Evolutionary conservation across 371 early-diverging fungal species (phyloP).

Genomic region (Rhizopus microsporus): DNA sequence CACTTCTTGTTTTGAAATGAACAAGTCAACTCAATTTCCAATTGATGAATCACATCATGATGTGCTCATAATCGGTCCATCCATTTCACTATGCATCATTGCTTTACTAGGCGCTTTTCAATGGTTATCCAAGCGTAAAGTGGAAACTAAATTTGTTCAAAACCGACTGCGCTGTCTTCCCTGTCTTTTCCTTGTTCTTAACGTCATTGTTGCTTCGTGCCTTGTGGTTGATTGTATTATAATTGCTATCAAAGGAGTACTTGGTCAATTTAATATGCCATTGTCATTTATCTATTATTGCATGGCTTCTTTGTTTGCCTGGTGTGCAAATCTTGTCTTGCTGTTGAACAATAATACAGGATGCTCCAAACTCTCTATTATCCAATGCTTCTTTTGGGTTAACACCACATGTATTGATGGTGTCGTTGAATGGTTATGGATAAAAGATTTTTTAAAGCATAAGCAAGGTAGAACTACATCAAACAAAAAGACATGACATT

Average conservation of each 20-base stretch:
- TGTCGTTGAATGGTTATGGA: slow-evolving; percentile 42
- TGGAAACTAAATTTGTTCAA: background rate
- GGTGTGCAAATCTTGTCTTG: background rate
- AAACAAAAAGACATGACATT: background rate
- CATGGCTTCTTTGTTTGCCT: background rate
- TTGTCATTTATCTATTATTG: background rate
- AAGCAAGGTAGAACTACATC: slow-evolving; percentile 25
- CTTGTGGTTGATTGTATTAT: background rate
- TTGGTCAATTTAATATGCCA: slow-evolving; percentile 87
- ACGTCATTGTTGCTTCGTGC: background rate
- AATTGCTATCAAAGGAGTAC: slow-evolving; percentile 94
- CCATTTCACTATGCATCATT: too few relatives aligned
- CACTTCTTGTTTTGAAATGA: too few relatives aligned
- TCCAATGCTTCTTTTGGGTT: slow-evolving; percentile 43
- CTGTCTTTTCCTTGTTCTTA: slow-evolving; percentile 6
- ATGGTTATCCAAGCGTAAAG: background rate
- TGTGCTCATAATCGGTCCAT: too few relatives aligned
- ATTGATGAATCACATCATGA: too few relatives aligned
- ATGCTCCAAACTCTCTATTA: slow-evolving; percentile 34
- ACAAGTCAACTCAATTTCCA: too few relatives aligned
- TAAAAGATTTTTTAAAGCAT: slow-evolving; percentile 28
- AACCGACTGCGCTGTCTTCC: background rate
- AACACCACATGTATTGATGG: slow-evolving; percentile 29
- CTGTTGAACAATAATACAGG: background rate
- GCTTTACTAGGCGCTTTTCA: too few relatives aligned